phyloP scores from a whole-genome alignment of 495 filamentous ascomycete species.

The Amniculicola lignicola region DNA sequence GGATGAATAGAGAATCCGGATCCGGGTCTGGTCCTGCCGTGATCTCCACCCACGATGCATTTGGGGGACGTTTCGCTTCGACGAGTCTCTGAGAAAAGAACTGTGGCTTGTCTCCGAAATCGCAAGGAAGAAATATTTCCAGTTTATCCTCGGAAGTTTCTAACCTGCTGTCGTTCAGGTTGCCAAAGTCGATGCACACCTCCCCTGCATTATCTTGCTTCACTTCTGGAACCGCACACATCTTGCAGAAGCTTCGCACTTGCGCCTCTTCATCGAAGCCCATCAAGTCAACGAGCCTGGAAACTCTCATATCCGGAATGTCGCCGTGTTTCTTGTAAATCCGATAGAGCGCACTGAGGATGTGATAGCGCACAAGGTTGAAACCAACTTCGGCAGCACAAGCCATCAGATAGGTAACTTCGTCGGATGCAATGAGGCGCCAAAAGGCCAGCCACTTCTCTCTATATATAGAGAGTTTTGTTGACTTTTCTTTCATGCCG shows the following conservation, averaged over 20 bases:
- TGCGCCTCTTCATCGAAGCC: constrained; percentile 72
- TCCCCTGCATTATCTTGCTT: no score
- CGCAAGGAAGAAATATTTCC: no score
- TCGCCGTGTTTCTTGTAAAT: no score
- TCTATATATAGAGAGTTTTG: constrained; percentile 56
- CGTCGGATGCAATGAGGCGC: constrained; percentile 62
- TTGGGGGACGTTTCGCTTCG: no score
- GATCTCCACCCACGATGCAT: no score
- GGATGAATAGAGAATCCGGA: no score
- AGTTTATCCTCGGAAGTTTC: constrained; percentile 61
- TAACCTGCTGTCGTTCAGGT: no score
- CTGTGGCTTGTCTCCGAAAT: no score
- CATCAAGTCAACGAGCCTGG: constrained; percentile 62
- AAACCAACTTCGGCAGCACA: constrained; percentile 93
- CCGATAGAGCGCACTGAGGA: constrained; percentile 66
- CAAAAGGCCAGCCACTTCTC: constrained; percentile 72
- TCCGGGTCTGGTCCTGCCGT: no score
- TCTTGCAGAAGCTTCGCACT: constrained; percentile 64
- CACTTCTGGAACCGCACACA: no score
- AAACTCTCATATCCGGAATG: constrained; percentile 70
- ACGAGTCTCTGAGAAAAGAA: no score
- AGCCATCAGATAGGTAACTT: constrained; percentile 84
- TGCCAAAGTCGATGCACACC: no score
- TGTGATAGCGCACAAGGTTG: constrained; percentile 69
- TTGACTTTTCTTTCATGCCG: constrained; percentile 60